Evolutionary conservation across 768 basidiomycete genomes (phyloP), one percentile per base, ranked within the genome.

Genomic region (Mrakia hoshinonis): DNA sequence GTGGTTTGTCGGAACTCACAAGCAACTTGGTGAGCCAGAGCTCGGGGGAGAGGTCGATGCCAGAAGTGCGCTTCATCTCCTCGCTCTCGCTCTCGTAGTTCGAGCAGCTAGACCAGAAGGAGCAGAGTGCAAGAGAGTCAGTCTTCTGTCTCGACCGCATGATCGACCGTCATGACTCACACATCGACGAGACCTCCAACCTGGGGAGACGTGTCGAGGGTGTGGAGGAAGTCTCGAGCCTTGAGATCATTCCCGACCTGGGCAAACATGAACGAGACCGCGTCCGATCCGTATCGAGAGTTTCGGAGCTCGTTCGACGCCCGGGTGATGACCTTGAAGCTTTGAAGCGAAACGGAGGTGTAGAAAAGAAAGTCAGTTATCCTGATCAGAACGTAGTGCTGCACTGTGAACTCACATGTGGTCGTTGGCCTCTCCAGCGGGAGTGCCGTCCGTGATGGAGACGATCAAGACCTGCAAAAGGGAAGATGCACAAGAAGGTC

Each of bases 181-280:
- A 54, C 52, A 26, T 54, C 62, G 62, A 63, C 43, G 43, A 63
- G 64, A 26, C n/a, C n/a, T n/a, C 64, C 64, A 15, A 66, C 48
- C 29, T 49, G 46, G 34, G 64, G 64, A 4, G 43, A 47, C 3
- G 47, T 51, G 29, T 66, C 64, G 20, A 66, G 64, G 0, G 46
- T 48, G 10, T 47, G 43, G 34, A 66, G 64, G 79, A 80, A 81
- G 2, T 73, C 75, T 24, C 77, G 76, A 0, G 79, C 79, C 60
- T 80, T 81, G 73, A 75, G 55, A 72, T 81, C 81, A 74, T 77
- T 78, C 5, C 78, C 80, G 65, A 79, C 78, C 39, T 67, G 70
- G 3, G 70, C 70, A 26, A 72, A 72, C 72, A 76, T 80, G 73
- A 78, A 79, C 2, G 78, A 78, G 20, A 80, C 62, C 13, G 80